Base-by-base conservation (phyloP, 2,329 filamentous ascomycete genomes). In the Periglandula ipomoeae region DNA sequence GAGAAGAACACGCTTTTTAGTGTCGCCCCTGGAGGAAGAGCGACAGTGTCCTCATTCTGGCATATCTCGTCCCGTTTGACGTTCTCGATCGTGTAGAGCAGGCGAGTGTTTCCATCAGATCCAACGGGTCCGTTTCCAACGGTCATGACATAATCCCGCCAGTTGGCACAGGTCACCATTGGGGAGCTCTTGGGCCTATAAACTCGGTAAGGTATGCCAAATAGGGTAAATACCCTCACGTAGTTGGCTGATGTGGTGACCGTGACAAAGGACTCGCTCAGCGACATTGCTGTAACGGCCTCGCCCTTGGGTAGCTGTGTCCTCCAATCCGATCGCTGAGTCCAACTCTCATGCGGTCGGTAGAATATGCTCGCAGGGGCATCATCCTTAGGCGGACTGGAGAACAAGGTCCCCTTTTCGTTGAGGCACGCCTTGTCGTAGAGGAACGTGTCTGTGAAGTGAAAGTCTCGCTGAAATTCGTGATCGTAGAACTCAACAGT, bases 401-500 rank as follows among this genome's bases (percentile, higher is more conserved):
- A 86, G 62, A 96, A 96, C 1, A 95, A 75, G 0, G 89, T 78
- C 15, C 93, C 91, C 49, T 87, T 83, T 50, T 94, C 86, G 57
- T 87, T 83, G 50, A 98, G 73, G 60, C 91, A 97, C 19, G 93
- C 91, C 66, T 95, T 96, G 69, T 98, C 93, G 67, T 97, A 97
- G 4, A 89, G 75, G 62, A 89, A 96, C 1, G 89, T 91, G 63
- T 98, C 93, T 11, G 90, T 97, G 64, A 98, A 97, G 70, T 97
- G 93, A 59, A 96, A 96, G 64, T 97, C 89, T 43, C 91, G 80
- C 63, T 95, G 86, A 51, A 86, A 83, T 57, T 95, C 89, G 50
- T 89, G 85, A 65, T 98, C 94, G 64, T 97, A 96, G 64, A 98
- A 98, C 60, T 97, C 93, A 2, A 97, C 90, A 0, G 90, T 96